phyloP scores from a whole-genome alignment of 164 flowering plant genomes.

The Echeveria elegans region DNA sequence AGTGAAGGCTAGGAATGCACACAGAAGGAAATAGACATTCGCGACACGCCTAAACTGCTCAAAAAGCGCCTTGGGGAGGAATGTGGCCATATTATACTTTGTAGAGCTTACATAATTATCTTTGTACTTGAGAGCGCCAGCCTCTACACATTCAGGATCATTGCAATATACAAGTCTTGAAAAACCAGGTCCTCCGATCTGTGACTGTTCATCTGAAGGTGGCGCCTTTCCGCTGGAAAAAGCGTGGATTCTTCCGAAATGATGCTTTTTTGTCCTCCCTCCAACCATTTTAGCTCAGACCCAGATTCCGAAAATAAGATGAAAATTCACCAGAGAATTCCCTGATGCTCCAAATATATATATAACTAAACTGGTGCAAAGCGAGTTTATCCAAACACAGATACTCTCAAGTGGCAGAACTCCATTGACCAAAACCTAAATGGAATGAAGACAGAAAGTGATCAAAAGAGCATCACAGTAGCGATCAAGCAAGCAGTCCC shows the following conservation, averaged over 20 bases:
- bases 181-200: constrained; percentile 75
- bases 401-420: background rate
- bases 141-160: constrained; percentile 47
- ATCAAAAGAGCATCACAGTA: background rate
- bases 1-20: constrained; percentile 53
- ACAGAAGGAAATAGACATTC: constrained; percentile 58
- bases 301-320: background rate
- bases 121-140: constrained; percentile 27
- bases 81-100: constrained; percentile 57
- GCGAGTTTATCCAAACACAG: background rate
- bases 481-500: background rate
- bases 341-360: background rate
- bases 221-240: constrained; percentile 45
- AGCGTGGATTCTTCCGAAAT: constrained; percentile 48
- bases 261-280: constrained; percentile 40
- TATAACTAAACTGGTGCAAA: no score
- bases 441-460: background rate
- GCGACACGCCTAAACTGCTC: constrained; percentile 89
- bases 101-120: constrained; percentile 66
- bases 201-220: constrained; percentile 45
- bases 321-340: background rate
- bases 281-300: constrained; percentile 9
- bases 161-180: constrained; percentile 62
- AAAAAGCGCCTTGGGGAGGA: constrained; percentile 67
- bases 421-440: background rate